Evolutionary conservation across 1,139 yeast genomes (phyloP), one percentile per base, ranked within the genome.

Genomic region (Candida buenavistaensis): DNA sequence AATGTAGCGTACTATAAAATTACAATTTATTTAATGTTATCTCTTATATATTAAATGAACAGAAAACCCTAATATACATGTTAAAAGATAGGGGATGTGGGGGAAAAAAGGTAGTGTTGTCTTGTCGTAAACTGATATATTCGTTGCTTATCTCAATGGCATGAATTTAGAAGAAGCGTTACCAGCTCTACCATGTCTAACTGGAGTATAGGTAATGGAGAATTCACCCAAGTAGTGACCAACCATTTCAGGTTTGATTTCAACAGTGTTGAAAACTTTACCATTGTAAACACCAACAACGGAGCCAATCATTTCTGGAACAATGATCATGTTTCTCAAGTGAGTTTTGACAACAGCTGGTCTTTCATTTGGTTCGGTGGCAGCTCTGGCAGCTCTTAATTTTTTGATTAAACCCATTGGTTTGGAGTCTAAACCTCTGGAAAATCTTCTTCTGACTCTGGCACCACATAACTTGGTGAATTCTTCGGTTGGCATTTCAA

Each of bases 201-300:
- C 97, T 68, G 99, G 98, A 73, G 96, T 87, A 82, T 94, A 94
- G 64, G 98, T 78, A 76, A 94, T 92, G 67, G 98, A 92, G 87
- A 94, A 92, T 80, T 94, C 99, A 78, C 97, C 99, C 66, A 94
- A 87, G 94, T 94, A 94, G 85, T 90, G 96, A 69, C 98, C 98
- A 68, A 90, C 90, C 98, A 94, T 92, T 80, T 94, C 99, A 64
- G 98, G 97, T 75, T 80, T 89, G 75, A 94, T 78, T 75, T 94
- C 99, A 72, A 92, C 97, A 64, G 85, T 87, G 95, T 90, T 92
- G 95, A 94, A 94, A 61, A 80, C 89, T 82, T 94, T 94, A 80
- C 99, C 99, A 82, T 94, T 94, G 96, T 94, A 92, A 62, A 94
- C 87, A 77, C 97, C 97, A 59, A 94, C 82, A 57, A 90, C 95